phyloP scores from a whole-genome alignment of 2,329 filamentous ascomycete genomes.

The Corinectria fuckeliana region DNA sequence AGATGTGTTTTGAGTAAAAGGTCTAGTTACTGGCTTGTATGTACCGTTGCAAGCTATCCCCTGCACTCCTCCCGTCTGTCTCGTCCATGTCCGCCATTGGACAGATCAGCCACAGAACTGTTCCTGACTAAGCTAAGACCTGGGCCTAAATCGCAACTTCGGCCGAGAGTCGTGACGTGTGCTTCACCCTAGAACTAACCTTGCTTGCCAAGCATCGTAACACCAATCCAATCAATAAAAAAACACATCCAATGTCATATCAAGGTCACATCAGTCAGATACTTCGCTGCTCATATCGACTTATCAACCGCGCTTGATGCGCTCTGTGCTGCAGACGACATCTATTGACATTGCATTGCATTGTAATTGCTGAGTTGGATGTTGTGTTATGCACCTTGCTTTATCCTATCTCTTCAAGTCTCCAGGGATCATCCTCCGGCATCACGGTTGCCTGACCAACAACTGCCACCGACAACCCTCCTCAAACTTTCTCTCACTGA shows the following conservation, averaged over 20 bases:
- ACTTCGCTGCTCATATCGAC: neutral
- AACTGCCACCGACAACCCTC: neutral
- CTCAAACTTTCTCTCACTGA: neutral
- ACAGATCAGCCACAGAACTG: conserved; percentile 13
- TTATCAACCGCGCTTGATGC: neutral
- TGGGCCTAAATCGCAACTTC: neutral
- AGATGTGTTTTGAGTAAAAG: too few species aligned
- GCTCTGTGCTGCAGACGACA: neutral
- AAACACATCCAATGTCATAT: neutral
- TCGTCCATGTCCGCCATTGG: too few species aligned
- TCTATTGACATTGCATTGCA: neutral
- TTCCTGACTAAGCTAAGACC: neutral
- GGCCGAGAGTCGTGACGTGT: neutral
- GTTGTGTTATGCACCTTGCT: conserved; percentile 1
- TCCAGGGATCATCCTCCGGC: conserved; percentile 11
- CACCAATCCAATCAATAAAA: neutral
- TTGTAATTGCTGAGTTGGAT: conserved; percentile 9
- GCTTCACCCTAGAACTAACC: neutral
- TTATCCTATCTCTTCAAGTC: neutral
- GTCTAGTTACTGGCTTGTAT: too few species aligned
- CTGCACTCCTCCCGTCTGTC: neutral
- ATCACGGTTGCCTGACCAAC: conserved; percentile 9
- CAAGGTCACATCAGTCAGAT: neutral
- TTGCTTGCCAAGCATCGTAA: neutral
- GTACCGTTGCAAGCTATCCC: too few species aligned